Conservation (phyloP, 2,329 filamentous ascomycete species). For the Arthrinium phaeospermum region DNA sequence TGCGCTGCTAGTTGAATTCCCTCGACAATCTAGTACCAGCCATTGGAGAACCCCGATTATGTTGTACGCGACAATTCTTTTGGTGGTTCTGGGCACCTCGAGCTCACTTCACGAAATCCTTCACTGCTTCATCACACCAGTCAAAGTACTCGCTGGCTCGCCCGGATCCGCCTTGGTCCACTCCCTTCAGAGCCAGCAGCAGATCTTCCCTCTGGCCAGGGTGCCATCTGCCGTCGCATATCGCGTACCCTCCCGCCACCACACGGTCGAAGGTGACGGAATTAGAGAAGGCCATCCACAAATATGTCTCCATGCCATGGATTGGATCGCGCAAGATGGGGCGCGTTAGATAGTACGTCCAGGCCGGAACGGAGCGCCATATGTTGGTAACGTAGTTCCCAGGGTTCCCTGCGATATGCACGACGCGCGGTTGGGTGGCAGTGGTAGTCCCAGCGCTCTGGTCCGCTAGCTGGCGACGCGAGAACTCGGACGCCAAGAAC, state of each 20-base stretch:
- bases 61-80: too few relatives aligned
- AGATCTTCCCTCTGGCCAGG: slow-evolving; percentile 31
- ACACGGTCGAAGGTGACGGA: slow-evolving; percentile 29
- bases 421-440: neutral
- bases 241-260: slow-evolving; percentile 29
- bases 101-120: neutral
- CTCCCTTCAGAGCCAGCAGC: slow-evolving; percentile 25
- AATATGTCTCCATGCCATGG: slow-evolving; percentile 30
- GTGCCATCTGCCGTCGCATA: slow-evolving; percentile 33
- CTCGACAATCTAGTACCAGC: too few relatives aligned
- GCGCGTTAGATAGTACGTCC: neutral
- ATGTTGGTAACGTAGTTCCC: slow-evolving; percentile 30
- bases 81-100: too few relatives aligned
- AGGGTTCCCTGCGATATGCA: slow-evolving; percentile 29
- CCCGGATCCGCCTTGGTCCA: slow-evolving; percentile 28
- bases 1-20: too few relatives aligned
- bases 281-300: slow-evolving; percentile 33
- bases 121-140: slow-evolving; percentile 28
- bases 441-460: neutral
- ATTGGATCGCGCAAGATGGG: slow-evolving; percentile 8
- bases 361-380: slow-evolving; percentile 22
- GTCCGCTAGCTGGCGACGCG: slow-evolving; percentile 26
- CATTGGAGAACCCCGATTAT: too few relatives aligned
- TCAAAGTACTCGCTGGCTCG: slow-evolving; percentile 29
- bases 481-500: slow-evolving; percentile 32